phyloP scores from a whole-genome alignment of 2,329 filamentous ascomycete species.

The Pyrenophora seminiperda region DNA sequence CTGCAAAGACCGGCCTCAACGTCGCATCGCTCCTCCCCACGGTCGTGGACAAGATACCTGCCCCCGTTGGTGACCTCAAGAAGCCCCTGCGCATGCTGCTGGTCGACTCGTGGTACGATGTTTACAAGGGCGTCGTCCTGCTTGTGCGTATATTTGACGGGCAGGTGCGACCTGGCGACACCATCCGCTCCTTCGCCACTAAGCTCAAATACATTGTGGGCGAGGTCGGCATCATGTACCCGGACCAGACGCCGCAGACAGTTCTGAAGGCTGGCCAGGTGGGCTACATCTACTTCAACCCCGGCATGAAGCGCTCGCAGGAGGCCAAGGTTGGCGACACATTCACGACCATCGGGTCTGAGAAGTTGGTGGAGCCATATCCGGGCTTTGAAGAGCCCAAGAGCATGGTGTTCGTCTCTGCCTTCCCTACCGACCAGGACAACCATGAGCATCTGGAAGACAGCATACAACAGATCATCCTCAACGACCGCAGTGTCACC shows the following conservation, averaged over 20 bases:
- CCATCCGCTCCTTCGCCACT: slow-evolving; percentile 85
- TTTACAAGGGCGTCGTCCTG: slow-evolving; percentile 90
- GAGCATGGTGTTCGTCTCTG: slow-evolving; percentile 98
- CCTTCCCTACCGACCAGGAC: slow-evolving; percentile 89
- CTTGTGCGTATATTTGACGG: slow-evolving; percentile 93
- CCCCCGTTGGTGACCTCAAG: slow-evolving; percentile 72
- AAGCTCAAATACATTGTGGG: slow-evolving; percentile 89
- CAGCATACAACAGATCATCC: slow-evolving; percentile 88
- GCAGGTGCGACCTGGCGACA: slow-evolving; percentile 78
- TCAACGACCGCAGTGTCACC: slow-evolving; percentile 95
- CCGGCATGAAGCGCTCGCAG: slow-evolving; percentile 95
- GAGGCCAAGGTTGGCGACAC: slow-evolving; percentile 97
- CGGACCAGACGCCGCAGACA: slow-evolving; percentile 79
- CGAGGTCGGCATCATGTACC: slow-evolving; percentile 96
- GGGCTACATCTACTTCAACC: slow-evolving; percentile 96
- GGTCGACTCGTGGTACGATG: slow-evolving; percentile 98
- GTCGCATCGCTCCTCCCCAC: slow-evolving; percentile 81
- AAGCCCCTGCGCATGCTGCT: slow-evolving; percentile 83
- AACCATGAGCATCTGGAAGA: slow-evolving; percentile 88
- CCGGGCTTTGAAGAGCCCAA: slow-evolving; percentile 97
- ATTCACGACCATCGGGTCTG: slow-evolving; percentile 79
- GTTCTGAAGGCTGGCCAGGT: slow-evolving; percentile 88
- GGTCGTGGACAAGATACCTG: slow-evolving; percentile 83
- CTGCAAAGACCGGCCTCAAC: slow-evolving; percentile 91
- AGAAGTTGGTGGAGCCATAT: slow-evolving; percentile 76